Percentiles rank a stretch among this genome's conserved stretches.
These are phyloP conservation scores for Sporothrix curviconia DNA, from an alignment of 2,329 filamentous ascomycete genomes.

Conservation along the genomic window DNA sequence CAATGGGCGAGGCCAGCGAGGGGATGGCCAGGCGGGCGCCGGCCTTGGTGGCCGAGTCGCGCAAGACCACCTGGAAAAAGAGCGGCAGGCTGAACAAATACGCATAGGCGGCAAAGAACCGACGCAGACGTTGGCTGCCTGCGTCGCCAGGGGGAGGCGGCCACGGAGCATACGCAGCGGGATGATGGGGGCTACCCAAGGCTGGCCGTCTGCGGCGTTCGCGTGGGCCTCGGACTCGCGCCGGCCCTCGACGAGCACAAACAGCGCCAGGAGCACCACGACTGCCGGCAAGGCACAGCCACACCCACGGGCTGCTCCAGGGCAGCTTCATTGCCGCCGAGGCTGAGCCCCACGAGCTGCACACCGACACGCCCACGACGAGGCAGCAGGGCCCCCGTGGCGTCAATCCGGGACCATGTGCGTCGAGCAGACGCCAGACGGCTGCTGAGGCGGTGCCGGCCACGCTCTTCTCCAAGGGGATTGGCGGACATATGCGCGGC, in stretches of 20 bases:
- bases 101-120: slow-evolving; percentile 56
- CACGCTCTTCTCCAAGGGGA: too few relatives aligned
- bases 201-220: not conserved
- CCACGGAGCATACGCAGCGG: slow-evolving; percentile 50
- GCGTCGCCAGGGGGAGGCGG: slow-evolving; percentile 46
- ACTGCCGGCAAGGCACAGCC: slow-evolving; percentile 39
- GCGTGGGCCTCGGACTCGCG: slow-evolving; percentile 36
- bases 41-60: slow-evolving; percentile 57
- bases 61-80: slow-evolving; percentile 61
- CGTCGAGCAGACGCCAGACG: slow-evolving; percentile 24
- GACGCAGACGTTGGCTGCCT: slow-evolving; percentile 53
- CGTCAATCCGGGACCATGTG: slow-evolving; percentile 50
- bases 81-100: slow-evolving; percentile 64
- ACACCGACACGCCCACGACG: slow-evolving; percentile 50
- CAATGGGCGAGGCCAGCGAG: slow-evolving; percentile 52
- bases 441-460: slow-evolving; percentile 1
- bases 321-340: slow-evolving; percentile 51
- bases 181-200: slow-evolving; percentile 37
- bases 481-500: too few relatives aligned
- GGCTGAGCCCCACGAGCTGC: slow-evolving; percentile 49
- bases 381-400: slow-evolving; percentile 51
- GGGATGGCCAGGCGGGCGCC: slow-evolving; percentile 59
- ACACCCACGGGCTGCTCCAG: slow-evolving; percentile 45
- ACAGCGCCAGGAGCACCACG: slow-evolving; percentile 35
- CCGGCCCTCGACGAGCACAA: slow-evolving; percentile 41